A percentile compares a stretch with the other conserved stretches of the same genome.
Evolutionary conservation across 345 rosid species (phyloP).

Genomic region (Populus deltoides): DNA sequence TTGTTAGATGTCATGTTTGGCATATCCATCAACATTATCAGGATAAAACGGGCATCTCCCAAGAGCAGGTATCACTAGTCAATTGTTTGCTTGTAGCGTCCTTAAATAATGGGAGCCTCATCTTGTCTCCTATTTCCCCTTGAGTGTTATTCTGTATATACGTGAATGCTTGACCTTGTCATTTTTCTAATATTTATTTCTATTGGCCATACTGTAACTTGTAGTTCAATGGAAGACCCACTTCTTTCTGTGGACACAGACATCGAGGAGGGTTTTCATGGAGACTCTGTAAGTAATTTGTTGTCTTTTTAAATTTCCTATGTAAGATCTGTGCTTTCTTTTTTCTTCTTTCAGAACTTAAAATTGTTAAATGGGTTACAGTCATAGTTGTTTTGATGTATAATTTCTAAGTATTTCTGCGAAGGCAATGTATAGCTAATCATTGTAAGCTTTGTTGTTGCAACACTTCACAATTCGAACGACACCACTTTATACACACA

Average conservation of each 20-base stretch:
- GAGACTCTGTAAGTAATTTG: constrained; percentile 38
- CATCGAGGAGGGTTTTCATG: constrained; percentile 39
- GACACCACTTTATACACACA: no score
- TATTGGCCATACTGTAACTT: constrained; percentile 11
- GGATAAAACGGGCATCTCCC: constrained; percentile 34
- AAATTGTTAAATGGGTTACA: not conserved
- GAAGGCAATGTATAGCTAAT: not conserved
- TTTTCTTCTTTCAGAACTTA: not conserved
- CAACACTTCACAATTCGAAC: no score
- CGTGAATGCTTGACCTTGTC: not conserved
- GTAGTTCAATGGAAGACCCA: constrained; percentile 64
- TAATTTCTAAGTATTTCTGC: not conserved
- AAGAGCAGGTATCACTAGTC: constrained; percentile 44
- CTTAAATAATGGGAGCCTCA: not conserved
- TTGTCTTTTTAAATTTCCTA: not conserved
- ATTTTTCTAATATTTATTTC: constrained; percentile 4
- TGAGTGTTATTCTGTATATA: not conserved
- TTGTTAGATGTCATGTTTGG: constrained; percentile 60
- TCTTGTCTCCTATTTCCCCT: not conserved
- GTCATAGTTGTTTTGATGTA: not conserved
- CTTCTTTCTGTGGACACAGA: constrained; percentile 42
- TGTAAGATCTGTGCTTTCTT: not conserved
- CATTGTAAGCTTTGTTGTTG: no score
- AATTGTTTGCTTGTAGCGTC: not conserved
- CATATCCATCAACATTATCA: constrained; percentile 51